Conservation (phyloP, 345 rosid genomes). For the Syzygium jambos region DNA sequence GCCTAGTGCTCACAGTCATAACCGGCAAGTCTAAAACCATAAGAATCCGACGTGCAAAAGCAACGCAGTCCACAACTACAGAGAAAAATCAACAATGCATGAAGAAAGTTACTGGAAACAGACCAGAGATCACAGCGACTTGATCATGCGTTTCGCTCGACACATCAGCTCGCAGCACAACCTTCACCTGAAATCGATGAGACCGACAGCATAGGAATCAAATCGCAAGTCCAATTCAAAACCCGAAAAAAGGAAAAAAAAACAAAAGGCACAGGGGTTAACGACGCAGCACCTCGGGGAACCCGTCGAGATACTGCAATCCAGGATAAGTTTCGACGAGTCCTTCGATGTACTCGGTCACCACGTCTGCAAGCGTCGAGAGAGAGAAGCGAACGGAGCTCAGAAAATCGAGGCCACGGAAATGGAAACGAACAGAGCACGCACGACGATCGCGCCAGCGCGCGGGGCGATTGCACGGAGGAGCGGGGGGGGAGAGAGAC, state of each 20-base stretch:
- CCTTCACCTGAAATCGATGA: conserved; percentile 55
- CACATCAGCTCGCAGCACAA: conserved; percentile 88
- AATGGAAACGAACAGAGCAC: not conserved
- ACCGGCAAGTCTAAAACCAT: not conserved
- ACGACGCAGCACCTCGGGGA: conserved; percentile 56
- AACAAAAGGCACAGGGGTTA: not conserved
- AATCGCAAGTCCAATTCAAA: not conserved
- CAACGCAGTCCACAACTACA: not conserved
- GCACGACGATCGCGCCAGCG: not conserved
- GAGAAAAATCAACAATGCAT: not conserved
- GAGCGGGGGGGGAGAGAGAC: not conserved
- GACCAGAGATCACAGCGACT: conserved; percentile 95
- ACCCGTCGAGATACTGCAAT: conserved; percentile 84
- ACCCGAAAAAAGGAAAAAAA: not conserved
- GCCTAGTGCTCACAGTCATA: not conserved
- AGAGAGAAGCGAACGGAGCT: not conserved
- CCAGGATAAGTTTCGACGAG: conserved; percentile 87
- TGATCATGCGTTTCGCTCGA: conserved; percentile 54
- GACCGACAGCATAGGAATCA: not conserved
- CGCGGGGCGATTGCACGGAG: not conserved
- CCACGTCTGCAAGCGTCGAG: conserved; percentile 56
- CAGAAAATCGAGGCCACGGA: not conserved
- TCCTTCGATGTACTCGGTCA: conserved; percentile 93
- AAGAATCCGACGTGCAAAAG: not conserved
- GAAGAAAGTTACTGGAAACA: not conserved